These are phyloP conservation scores for Vanrija humicola DNA, from an alignment of 1,284 basidiomycete species.

Conservation along the genomic window DNA sequence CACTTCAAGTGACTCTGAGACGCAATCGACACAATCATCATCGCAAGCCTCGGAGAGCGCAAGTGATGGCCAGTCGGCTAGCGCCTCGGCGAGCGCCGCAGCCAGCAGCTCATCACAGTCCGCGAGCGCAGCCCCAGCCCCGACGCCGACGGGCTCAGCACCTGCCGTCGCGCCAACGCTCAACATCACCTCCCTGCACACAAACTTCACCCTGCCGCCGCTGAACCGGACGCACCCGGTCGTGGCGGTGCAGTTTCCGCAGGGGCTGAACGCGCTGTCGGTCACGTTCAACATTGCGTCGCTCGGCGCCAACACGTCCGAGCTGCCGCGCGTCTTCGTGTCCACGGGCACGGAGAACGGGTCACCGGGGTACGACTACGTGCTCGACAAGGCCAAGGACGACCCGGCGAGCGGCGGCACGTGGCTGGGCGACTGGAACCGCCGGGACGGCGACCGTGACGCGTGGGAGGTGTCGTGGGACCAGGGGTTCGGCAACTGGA, in stretches of 20 bases:
- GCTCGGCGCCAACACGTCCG: constrained; percentile 23
- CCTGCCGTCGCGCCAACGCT: constrained; percentile 1
- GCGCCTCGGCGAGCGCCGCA: too few species aligned
- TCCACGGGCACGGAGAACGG: constrained; percentile 39
- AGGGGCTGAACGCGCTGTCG: background rate
- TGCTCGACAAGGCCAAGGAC: background rate
- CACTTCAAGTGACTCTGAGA: too few species aligned
- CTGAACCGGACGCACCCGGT: constrained; percentile 3
- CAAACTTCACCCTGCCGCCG: background rate
- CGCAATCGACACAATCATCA: too few species aligned
- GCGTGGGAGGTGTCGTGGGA: constrained; percentile 55
- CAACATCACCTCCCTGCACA: background rate
- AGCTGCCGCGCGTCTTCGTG: constrained; percentile 25
- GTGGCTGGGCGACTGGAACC: constrained; percentile 50
- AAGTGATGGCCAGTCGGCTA: too few species aligned
- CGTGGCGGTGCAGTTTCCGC: background rate
- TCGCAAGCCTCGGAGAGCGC: too few species aligned
- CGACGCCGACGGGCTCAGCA: background rate
- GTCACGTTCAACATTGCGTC: constrained; percentile 11
- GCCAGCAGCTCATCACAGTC: too few species aligned
- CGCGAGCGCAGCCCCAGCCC: background rate
- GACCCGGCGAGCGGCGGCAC: constrained; percentile 55
- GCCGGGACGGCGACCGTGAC: constrained; percentile 48
- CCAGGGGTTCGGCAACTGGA: constrained; percentile 60
- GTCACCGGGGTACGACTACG: background rate